Evolutionary conservation across 1,284 basidiomycete species (phyloP).

Genomic region (Ganoderma lingzhi): DNA sequence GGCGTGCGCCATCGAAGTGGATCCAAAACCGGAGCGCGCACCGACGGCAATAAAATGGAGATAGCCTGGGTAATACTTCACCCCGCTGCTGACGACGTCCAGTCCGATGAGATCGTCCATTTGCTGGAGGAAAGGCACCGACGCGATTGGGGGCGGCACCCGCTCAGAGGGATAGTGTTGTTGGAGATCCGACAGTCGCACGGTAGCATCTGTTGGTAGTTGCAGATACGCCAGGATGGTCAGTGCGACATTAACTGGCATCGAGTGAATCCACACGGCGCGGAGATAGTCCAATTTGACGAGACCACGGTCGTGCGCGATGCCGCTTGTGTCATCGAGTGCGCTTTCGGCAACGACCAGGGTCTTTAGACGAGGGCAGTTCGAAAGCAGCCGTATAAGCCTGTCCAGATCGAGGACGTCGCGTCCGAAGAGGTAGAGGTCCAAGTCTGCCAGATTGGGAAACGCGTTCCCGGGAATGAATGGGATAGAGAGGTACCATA

Average conservation of each 20-base stretch:
- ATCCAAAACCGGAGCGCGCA: not conserved
- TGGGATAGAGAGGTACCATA: not conserved
- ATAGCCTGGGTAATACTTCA: too few relatives aligned
- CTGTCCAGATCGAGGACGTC: not conserved
- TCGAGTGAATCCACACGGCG: not conserved
- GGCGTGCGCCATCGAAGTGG: not conserved
- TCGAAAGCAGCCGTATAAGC: not conserved
- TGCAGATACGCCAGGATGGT: not conserved
- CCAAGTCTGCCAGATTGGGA: not conserved
- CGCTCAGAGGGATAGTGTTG: not conserved
- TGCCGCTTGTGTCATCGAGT: not conserved
- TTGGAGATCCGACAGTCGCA: not conserved
- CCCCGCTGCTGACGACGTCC: not conserved
- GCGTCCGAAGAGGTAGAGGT: not conserved
- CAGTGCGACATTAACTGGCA: not conserved
- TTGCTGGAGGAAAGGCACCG: not conserved
- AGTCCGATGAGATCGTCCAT: not conserved
- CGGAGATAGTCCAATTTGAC: not conserved
- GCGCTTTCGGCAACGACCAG: not conserved
- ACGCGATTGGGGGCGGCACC: too few relatives aligned
- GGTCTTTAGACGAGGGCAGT: not conserved
- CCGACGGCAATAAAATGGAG: not conserved
- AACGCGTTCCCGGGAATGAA: slow-evolving; percentile 10
- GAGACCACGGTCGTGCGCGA: not conserved
- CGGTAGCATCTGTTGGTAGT: not conserved